Evolutionary conservation across 805 yeast genomes (phyloP), one percentile per base, ranked within the genome.

Genomic region (Monosporozyma unispora): DNA sequence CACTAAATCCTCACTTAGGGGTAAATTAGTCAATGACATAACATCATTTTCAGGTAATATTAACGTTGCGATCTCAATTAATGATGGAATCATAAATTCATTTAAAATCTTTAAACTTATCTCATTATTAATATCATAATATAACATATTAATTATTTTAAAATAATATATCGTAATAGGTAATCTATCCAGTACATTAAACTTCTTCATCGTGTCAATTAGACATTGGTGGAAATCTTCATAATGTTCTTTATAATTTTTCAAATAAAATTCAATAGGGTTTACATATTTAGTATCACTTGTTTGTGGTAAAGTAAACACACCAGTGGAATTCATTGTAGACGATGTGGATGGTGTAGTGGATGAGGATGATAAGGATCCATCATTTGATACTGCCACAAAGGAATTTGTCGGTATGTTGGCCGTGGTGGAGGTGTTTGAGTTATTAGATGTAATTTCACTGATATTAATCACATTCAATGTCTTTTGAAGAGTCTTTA

Each of bases 401-500:
- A 14, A 31, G 12, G 35, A 14, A 12, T 8, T n/a, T 12, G n/a
- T 14, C 16, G 16, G n/a, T 12, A 5, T 6, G 84, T 79, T 59
- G 80, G 80, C 53, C 85, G 70, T 61, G 84, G 88, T 55, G 83
- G 91, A 50, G 77, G 79, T 25, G 78, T 19, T 16, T 11, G 41
- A 18, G 4, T 27, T 23, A 12, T 4, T 21, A 10, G 43, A 37
- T 14, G 25, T 29, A 16, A 27, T 37, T 7, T 39, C 42, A 39
- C 22, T 12, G n/a, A 39, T 27, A 28, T 43, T 44, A 18, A n/a
- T 39, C 6, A 39, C 42, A 21, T 44, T 35, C 19, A 63, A 40
- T 4, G 64, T 62, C 54, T 96, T 90, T 41, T 80, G 81, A 40
- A 91, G 69, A 6, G 73, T 64, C 55, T 81, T 75, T 48, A 90